These are phyloP conservation scores for Cyclostephanos invisitatus DNA, from an alignment of 108 stramenopile species.

Conservation along the genomic window DNA sequence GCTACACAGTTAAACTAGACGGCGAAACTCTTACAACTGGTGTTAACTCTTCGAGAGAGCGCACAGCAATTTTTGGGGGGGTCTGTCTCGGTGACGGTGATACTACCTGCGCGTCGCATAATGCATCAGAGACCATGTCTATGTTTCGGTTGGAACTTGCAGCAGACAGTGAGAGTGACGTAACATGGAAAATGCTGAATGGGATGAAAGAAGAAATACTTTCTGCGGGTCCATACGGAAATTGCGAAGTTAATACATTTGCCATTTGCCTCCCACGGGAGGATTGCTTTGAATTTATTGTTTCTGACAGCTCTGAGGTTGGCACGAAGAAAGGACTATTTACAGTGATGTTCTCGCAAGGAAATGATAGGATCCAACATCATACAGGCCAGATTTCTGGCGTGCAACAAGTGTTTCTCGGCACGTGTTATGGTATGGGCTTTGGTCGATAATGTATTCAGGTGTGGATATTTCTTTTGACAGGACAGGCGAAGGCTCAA, in stretches of 20 bases:
- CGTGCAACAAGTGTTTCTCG: constrained; percentile 30
- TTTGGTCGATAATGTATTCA: not conserved
- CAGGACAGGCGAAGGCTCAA: not conserved
- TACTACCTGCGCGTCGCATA: constrained; percentile 10
- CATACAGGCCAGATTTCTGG: constrained; percentile 22
- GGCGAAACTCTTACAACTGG: constrained; percentile 19
- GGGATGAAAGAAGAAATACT: constrained; percentile 13
- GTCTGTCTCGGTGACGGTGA: constrained; percentile 26
- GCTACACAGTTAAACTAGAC: constrained; percentile 30
- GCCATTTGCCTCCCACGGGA: constrained; percentile 30
- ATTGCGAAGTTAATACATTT: constrained; percentile 34
- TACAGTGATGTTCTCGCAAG: constrained; percentile 31
- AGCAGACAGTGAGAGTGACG: constrained; percentile 10
- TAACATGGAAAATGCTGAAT: constrained; percentile 34
- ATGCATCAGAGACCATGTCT: constrained; percentile 12
- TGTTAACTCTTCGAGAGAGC: constrained; percentile 13
- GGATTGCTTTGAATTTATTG: constrained; percentile 36
- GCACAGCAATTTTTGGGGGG: constrained; percentile 34
- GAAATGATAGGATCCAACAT: constrained; percentile 27
- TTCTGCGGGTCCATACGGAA: constrained; percentile 38
- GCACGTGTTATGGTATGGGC: constrained; percentile 29
- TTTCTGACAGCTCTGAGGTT: constrained; percentile 8
- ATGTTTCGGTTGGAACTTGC: constrained; percentile 38
- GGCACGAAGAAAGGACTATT: constrained; percentile 15
- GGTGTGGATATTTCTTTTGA: not conserved